Conservation (phyloP, 2,329 filamentous ascomycete genomes). For the Trichoderma pleuroti region DNA sequence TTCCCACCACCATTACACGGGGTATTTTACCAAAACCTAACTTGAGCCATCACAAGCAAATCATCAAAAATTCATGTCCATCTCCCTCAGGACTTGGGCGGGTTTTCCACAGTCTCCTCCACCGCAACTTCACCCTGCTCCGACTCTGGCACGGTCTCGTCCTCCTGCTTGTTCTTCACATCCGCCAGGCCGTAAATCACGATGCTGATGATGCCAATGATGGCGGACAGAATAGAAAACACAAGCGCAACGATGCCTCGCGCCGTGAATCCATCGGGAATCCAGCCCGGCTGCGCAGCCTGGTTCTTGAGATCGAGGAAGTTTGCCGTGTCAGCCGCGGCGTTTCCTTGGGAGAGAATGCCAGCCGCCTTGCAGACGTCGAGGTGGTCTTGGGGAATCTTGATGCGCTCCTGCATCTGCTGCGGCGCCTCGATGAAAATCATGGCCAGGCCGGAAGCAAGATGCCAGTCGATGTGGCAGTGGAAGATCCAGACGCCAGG, state of each 20-base stretch:
- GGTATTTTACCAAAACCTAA: constrained; percentile 11
- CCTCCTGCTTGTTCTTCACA: constrained; percentile 6
- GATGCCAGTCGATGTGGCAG: constrained; percentile 50
- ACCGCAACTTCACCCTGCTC: not conserved
- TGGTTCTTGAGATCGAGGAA: constrained; percentile 13
- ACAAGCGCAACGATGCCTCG: constrained; percentile 16
- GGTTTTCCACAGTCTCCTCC: not conserved
- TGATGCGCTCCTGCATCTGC: constrained; percentile 17
- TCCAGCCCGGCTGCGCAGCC: constrained; percentile 1
- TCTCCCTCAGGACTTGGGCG: not conserved
- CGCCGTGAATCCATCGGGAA: constrained; percentile 10
- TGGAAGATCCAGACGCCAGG: constrained; percentile 34
- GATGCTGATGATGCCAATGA: constrained; percentile 12
- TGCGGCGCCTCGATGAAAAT: constrained; percentile 18
- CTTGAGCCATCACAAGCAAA: constrained; percentile 1
- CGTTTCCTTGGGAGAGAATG: constrained; percentile 3
- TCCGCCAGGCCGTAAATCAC: constrained; percentile 13
- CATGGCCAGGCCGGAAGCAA: constrained; percentile 18
- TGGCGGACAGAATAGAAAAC: constrained; percentile 10
- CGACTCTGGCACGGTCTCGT: not conserved
- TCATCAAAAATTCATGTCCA: constrained; percentile 5
- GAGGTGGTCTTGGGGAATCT: constrained; percentile 9
- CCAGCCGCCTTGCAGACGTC: constrained; percentile 13
- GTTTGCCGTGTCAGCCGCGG: constrained; percentile 3
- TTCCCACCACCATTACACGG: not conserved